These are phyloP conservation scores for Coelastrella sp. DNA, from an alignment of 139 green algal species.

Conservation along the genomic window DNA sequence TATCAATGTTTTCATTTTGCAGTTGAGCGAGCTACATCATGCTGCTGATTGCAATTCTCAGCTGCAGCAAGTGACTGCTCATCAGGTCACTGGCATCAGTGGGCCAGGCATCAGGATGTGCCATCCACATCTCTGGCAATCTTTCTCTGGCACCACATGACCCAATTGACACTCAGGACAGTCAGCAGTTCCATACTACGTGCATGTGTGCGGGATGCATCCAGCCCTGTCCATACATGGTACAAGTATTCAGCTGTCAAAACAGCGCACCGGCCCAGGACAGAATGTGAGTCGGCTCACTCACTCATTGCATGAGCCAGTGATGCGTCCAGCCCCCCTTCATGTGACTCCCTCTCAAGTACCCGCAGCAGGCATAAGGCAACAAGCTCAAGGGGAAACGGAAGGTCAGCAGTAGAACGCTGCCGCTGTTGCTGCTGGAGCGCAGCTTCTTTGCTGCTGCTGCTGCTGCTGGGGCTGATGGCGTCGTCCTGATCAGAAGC, in stretches of 20 bases:
- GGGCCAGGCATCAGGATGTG: background rate
- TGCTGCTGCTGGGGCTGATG: conserved; percentile 1
- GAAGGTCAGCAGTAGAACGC: conserved; percentile 42
- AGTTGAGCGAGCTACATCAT: too few species aligned
- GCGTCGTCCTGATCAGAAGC: too few species aligned
- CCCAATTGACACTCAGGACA: too few species aligned
- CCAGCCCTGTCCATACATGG: too few species aligned
- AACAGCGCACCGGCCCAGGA: too few species aligned
- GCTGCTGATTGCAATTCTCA: too few species aligned
- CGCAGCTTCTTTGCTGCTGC: background rate
- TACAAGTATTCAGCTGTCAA: too few species aligned
- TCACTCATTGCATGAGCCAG: background rate
- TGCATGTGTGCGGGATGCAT: too few species aligned
- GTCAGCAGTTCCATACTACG: too few species aligned
- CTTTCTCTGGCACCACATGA: background rate
- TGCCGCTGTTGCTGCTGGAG: background rate
- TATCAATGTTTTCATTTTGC: too few species aligned
- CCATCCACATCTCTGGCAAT: background rate
- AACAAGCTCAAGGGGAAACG: conserved; percentile 63
- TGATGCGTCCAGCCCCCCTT: conserved; percentile 35
- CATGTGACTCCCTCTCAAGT: conserved; percentile 49
- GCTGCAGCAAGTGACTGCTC: too few species aligned
- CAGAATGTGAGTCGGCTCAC: background rate
- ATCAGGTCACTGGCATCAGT: background rate
- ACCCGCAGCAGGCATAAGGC: conserved; percentile 65